Evolutionary conservation across 1,284 basidiomycete genomes (phyloP).

Genomic region (Pseudozyma sp.): DNA sequence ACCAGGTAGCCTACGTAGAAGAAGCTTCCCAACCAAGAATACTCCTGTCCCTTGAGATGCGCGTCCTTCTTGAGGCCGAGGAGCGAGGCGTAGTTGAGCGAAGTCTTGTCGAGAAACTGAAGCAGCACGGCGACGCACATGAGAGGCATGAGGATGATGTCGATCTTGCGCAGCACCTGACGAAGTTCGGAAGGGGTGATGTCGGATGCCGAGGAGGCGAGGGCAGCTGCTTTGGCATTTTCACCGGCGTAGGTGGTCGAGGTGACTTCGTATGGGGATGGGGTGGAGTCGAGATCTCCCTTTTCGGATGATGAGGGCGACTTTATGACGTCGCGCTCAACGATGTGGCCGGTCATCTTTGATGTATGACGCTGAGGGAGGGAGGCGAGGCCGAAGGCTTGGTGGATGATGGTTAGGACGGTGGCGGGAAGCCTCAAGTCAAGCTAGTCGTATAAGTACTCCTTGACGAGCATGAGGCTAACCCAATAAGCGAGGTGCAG

Average conservation of each 20-base stretch:
- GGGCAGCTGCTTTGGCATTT: constrained; percentile 33
- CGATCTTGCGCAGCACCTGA: constrained; percentile 63
- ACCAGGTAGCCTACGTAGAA: constrained; percentile 67
- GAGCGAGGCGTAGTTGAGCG: constrained; percentile 59
- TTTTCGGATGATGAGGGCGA: constrained; percentile 9
- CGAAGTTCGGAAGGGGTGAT: constrained; percentile 37
- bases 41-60: constrained; percentile 56
- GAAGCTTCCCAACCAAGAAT: constrained; percentile 58
- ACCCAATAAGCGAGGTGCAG: too few species aligned
- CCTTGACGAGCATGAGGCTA: too few species aligned
- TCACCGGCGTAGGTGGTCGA: constrained; percentile 23
- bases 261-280: constrained; percentile 17
- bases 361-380: neutral
- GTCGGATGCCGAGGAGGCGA: constrained; percentile 20
- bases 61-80: constrained; percentile 59
- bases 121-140: constrained; percentile 55
- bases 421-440: too few species aligned
- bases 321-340: neutral
- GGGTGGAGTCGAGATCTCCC: constrained; percentile 1
- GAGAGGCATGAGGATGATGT: constrained; percentile 61
- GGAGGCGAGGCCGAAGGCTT: neutral
- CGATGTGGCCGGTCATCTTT: constrained; percentile 7
- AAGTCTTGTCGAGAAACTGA: constrained; percentile 65
- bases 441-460: neutral
- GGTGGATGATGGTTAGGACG: neutral